Evolutionary conservation across 768 basidiomycete species (phyloP), one percentile per base, ranked within the genome.

Genomic region (Pulveroboletus sp.): DNA sequence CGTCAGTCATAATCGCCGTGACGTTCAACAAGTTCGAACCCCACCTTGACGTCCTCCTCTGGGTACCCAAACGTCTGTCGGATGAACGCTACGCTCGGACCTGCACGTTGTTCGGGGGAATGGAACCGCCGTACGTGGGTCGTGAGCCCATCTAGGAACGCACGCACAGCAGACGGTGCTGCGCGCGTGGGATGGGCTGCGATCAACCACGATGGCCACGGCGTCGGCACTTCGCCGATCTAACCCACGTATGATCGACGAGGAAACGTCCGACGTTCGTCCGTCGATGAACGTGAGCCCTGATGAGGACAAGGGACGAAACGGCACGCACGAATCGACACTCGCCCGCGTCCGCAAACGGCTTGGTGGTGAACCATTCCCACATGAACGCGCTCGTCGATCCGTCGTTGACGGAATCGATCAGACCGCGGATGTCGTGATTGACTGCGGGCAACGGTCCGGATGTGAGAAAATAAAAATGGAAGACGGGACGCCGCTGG

Each of bases 171-270:
- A 2, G 64, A 59, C 0, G 77, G 51, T 5, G 79, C 66, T 24
- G 85, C 81, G 14, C 86, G 78, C 12, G 75, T 74, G 0, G 86
- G 85, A 55, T 91, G 86, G 8, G 91, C 91, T 22, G 90, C 94
- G 61, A 98, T 89, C 50, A 90, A 71, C 95, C 95, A 99, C 0
- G 92, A 94, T 13, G 93, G 90, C 95, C 95, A 99, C 0, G 95
- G 95, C 0, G 94, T 97, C 31, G 85, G 84, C 6, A 91, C 84
- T 9, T 86, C 83, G 13, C 88, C 86, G 54, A 92, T 90, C 88
- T 91, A 36, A 4, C 10, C 27, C 23, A 29, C 6, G 27, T 12
- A 29, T 29, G 27, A 6, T 6, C 27, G 27, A 12, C 6, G 6
- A 12, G 27, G 27, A 6, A 6, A 29, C 27, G 12, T 29, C 6